These are phyloP conservation scores for Omphalotus olearius DNA, from an alignment of 1,284 basidiomycete species.

Conservation along the genomic window DNA sequence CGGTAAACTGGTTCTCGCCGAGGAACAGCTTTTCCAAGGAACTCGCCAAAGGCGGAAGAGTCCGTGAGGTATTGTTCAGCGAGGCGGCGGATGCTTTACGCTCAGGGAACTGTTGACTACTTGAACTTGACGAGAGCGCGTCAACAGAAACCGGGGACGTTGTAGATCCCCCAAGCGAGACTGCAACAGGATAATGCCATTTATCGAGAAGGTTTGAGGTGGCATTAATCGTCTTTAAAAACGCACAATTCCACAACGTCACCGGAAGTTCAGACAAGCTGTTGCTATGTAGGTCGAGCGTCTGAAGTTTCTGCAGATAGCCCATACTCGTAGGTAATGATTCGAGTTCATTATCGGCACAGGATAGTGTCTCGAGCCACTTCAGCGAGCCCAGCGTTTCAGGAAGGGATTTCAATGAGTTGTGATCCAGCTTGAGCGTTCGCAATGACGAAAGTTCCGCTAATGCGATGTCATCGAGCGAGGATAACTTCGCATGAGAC, in stretches of 20 bases:
- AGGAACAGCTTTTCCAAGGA: slow-evolving; percentile 79
- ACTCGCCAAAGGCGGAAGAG: slow-evolving; percentile 59
- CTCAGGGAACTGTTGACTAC: slow-evolving; percentile 16
- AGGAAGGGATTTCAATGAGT: slow-evolving; percentile 84
- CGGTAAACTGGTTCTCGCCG: slow-evolving; percentile 86
- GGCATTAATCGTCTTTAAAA: slow-evolving; percentile 75
- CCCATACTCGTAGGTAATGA: slow-evolving; percentile 80
- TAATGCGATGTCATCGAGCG: slow-evolving; percentile 73
- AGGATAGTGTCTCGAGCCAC: slow-evolving; percentile 73
- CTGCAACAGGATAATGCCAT: slow-evolving; percentile 48
- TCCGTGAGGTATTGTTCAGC: slow-evolving; percentile 17
- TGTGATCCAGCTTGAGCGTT: slow-evolving; percentile 76
- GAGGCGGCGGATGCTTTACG: slow-evolving; percentile 45
- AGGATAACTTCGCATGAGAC: slow-evolving; percentile 87
- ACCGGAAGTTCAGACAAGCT: slow-evolving; percentile 77
- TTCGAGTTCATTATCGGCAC: slow-evolving; percentile 87
- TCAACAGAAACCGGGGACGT: neutral
- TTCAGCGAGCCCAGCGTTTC: slow-evolving; percentile 74
- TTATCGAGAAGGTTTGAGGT: slow-evolving; percentile 84
- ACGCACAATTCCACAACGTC: slow-evolving; percentile 83
- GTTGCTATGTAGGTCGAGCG: slow-evolving; percentile 90
- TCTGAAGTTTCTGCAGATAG: slow-evolving; percentile 70
- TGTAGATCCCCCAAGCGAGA: neutral
- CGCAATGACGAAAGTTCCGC: slow-evolving; percentile 73
- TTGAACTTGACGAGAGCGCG: neutral